phyloP scores from a whole-genome alignment of 2,329 filamentous ascomycete genomes.

The Aspergillus sclerotialis region DNA sequence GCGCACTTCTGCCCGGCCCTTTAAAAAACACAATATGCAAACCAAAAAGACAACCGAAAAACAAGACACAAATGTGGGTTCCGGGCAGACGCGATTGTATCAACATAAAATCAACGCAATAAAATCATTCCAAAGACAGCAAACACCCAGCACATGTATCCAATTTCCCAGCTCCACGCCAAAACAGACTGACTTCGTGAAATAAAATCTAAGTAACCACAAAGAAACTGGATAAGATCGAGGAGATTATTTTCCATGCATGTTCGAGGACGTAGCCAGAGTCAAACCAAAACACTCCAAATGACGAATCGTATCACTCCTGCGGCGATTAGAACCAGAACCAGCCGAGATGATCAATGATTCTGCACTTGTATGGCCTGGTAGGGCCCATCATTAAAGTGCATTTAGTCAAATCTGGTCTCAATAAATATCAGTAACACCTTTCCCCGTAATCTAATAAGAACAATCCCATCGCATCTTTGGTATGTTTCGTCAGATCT shows the following conservation, averaged over 20 bases:
- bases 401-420: not conserved
- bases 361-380: not conserved
- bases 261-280: no score
- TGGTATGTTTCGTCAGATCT: slow-evolving; percentile 11
- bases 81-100: slow-evolving; percentile 43
- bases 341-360: not conserved
- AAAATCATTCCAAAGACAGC: slow-evolving; percentile 4
- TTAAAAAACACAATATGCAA: slow-evolving; percentile 9
- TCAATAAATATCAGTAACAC: slow-evolving; percentile 11
- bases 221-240: not conserved
- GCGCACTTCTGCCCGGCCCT: slow-evolving; percentile 41
- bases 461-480: slow-evolving; percentile 1
- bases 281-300: no score
- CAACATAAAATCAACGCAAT: slow-evolving; percentile 10
- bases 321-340: not conserved
- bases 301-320: no score
- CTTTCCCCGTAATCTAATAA: slow-evolving; percentile 13
- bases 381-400: not conserved
- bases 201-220: not conserved
- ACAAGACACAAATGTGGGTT: slow-evolving; percentile 17
- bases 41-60: slow-evolving; percentile 8
- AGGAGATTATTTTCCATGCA: not conserved
- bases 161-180: slow-evolving; percentile 1
- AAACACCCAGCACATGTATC: no score
- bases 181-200: not conserved